These are phyloP conservation scores for Podaxis mareebaensis DNA, from an alignment of 768 basidiomycete species.

Conservation along the genomic window DNA sequence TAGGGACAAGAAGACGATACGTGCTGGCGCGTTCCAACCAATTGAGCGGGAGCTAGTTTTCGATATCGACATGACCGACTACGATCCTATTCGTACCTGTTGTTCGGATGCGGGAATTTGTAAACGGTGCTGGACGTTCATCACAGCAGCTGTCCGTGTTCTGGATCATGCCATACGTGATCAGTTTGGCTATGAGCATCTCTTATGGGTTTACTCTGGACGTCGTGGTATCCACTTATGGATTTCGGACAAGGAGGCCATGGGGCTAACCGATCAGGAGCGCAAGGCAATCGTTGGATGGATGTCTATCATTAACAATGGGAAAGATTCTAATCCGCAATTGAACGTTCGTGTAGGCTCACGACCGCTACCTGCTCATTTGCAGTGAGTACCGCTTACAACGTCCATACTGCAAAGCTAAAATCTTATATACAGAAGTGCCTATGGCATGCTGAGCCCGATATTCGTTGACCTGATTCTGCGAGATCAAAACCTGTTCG, in stretches of 20 bases:
- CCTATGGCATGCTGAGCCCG: constrained; percentile 48
- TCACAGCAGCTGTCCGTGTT: constrained; percentile 87
- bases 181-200: constrained; percentile 87
- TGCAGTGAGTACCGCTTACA: constrained; percentile 51
- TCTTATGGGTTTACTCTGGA: constrained; percentile 98
- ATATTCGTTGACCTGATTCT: constrained; percentile 72
- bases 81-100: constrained; percentile 93
- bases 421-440: constrained; percentile 31
- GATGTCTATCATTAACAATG: constrained; percentile 80
- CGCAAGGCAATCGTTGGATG: constrained; percentile 84
- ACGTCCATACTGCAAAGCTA: neutral
- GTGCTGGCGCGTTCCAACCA: constrained; percentile 69
- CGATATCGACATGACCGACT: constrained; percentile 99
- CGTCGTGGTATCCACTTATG: constrained; percentile 98
- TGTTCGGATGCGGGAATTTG: constrained; percentile 92
- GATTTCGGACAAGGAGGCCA: constrained; percentile 88
- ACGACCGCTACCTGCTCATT: constrained; percentile 65
- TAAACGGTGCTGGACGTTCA: constrained; percentile 91
- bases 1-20: constrained; percentile 81
- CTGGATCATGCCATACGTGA: constrained; percentile 78
- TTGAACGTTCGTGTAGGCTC: constrained; percentile 63
- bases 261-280: constrained; percentile 90
- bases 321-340: constrained; percentile 80
- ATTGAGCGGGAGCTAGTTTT: constrained; percentile 91
- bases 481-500: constrained; percentile 84